A percentile compares a stretch with the other conserved stretches of the same genome.
These are phyloP conservation scores for Elsinoe arachidis DNA, from an alignment of 2,329 filamentous ascomycete genomes.

Conservation along the genomic window DNA sequence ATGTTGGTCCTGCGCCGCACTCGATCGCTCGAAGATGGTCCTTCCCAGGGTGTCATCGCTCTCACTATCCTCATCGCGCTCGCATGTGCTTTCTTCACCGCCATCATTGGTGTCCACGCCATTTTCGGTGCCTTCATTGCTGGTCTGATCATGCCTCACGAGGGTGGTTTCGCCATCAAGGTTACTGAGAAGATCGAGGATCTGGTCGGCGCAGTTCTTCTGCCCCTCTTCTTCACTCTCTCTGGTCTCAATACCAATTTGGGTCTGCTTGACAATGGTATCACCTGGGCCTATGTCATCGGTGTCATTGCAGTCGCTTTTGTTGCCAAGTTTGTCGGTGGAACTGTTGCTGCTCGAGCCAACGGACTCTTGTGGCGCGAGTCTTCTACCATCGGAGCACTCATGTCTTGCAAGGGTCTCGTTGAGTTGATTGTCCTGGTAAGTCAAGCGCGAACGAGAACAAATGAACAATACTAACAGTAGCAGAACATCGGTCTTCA, in stretches of 20 bases:
- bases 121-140: constrained; percentile 92
- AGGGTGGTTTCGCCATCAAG: constrained; percentile 83
- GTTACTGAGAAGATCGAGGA: constrained; percentile 93
- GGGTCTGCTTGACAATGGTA: constrained; percentile 70
- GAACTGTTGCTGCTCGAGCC: constrained; percentile 64
- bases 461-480: not conserved
- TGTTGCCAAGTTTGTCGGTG: constrained; percentile 73
- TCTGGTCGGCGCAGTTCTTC: constrained; percentile 70
- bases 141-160: constrained; percentile 81
- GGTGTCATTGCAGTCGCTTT: constrained; percentile 77
- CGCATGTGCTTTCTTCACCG: constrained; percentile 75
- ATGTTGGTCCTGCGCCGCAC: constrained; percentile 64
- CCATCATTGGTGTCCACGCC: constrained; percentile 83
- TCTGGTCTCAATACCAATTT: constrained; percentile 85
- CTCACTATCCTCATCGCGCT: constrained; percentile 74
- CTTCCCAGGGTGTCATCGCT: constrained; percentile 74
- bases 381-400: constrained; percentile 72
- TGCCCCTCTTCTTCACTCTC: constrained; percentile 88
- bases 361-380: constrained; percentile 84
- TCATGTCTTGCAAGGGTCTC: constrained; percentile 96
- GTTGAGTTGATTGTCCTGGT: constrained; percentile 92
- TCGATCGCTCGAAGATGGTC: constrained; percentile 76
- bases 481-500: constrained; percentile 69
- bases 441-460: constrained; percentile 29
- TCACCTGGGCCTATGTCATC: constrained; percentile 83